Evolutionary conservation across 208 protist species (phyloP).

Genomic region (Trichomonas vaginalis): DNA sequence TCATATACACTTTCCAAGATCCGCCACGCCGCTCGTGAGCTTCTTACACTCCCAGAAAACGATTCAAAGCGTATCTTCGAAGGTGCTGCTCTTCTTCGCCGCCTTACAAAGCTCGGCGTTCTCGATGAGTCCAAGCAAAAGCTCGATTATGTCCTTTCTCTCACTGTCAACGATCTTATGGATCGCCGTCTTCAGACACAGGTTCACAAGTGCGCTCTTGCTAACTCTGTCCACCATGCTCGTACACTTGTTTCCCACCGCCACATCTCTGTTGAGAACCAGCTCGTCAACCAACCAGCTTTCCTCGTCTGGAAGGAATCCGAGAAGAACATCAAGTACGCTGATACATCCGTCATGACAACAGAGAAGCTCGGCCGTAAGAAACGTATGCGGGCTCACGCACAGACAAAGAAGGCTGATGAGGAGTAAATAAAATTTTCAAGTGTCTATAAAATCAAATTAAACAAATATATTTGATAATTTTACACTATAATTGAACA

Average conservation of each 20-base stretch:
- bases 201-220: slow-evolving; percentile 87
- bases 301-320: slow-evolving; percentile 9
- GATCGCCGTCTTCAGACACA: slow-evolving; percentile 97
- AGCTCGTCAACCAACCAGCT: slow-evolving; percentile 9
- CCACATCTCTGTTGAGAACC: slow-evolving; percentile 66
- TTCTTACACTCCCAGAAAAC: slow-evolving; percentile 96
- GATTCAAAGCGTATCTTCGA: slow-evolving; percentile 80
- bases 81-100: slow-evolving; percentile 91
- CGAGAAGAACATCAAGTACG: background rate
- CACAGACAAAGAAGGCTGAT: background rate
- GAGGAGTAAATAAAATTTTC: no score
- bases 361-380: background rate
- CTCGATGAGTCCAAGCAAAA: slow-evolving; percentile 91
- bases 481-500: no score
- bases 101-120: slow-evolving; percentile 89
- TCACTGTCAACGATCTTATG: slow-evolving; percentile 92
- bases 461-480: no score
- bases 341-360: background rate
- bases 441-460: no score
- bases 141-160: slow-evolving; percentile 98
- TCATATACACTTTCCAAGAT: slow-evolving; percentile 93
- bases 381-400: background rate
- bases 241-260: slow-evolving; percentile 93
- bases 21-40: slow-evolving; percentile 84
- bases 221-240: slow-evolving; percentile 98